Conservation (phyloP, 164 flowering plant species). For the Vitis vinifera region DNA sequence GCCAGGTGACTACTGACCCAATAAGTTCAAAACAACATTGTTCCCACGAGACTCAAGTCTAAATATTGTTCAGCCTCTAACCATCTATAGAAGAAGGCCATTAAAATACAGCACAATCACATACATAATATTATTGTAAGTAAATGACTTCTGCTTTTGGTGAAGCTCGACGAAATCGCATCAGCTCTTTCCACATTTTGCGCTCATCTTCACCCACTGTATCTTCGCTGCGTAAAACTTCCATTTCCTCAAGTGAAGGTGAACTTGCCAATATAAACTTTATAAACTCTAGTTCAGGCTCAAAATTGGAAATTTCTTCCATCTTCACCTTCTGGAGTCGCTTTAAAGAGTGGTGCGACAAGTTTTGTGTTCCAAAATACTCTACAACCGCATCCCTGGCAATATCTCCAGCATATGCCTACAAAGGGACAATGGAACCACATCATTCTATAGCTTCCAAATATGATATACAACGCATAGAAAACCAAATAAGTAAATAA, state of each 20-base stretch:
- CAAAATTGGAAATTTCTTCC: neutral
- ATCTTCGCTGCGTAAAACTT: neutral
- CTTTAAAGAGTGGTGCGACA: neutral
- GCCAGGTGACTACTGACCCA: too few species aligned
- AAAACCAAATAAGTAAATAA: neutral
- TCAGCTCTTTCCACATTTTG: neutral
- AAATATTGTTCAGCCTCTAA: too few species aligned
- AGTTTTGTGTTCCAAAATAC: neutral
- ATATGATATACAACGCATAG: neutral
- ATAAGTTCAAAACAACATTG: too few species aligned
- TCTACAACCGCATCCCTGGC: neutral
- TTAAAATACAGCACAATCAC: too few species aligned
- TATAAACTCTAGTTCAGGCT: slow-evolving; percentile 5
- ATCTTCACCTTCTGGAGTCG: slow-evolving; percentile 4
- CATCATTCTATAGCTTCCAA: neutral
- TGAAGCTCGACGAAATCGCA: slow-evolving; percentile 5
- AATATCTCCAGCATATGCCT: neutral
- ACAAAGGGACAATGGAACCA: neutral
- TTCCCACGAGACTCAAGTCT: too few species aligned
- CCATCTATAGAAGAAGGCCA: too few species aligned
- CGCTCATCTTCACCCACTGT: neutral
- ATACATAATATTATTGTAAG: too few species aligned
- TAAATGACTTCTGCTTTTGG: neutral
- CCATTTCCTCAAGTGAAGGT: neutral
- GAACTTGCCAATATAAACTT: slow-evolving; percentile 10